These are phyloP conservation scores for Punica granatum DNA, from an alignment of 345 rosid species.

Conservation along the genomic window DNA sequence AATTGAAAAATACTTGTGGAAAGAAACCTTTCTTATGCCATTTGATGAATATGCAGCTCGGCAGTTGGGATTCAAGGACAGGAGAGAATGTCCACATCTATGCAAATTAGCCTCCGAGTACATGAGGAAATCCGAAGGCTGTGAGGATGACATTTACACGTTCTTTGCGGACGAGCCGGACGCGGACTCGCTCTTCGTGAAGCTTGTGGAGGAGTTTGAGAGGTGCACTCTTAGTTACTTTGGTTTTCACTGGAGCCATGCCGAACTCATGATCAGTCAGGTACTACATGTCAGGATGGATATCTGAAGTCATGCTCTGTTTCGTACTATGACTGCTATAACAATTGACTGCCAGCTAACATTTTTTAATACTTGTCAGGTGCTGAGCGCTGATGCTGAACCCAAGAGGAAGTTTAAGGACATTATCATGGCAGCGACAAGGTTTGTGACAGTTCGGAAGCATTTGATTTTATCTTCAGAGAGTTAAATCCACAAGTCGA, in stretches of 20 bases:
- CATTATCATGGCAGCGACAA: constrained; percentile 82
- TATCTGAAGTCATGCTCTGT: too few relatives aligned
- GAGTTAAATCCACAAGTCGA: too few relatives aligned
- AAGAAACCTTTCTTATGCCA: background rate
- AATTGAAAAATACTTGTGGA: background rate
- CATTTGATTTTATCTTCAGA: too few relatives aligned
- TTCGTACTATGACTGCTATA: too few relatives aligned
- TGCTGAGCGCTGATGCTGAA: constrained; percentile 53
- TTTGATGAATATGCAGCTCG: constrained; percentile 41
- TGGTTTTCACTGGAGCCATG: constrained; percentile 78
- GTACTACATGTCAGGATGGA: constrained; percentile 17
- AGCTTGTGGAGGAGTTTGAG: constrained; percentile 89
- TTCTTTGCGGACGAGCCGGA: constrained; percentile 49
- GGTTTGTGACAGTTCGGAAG: constrained; percentile 25
- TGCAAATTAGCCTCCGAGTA: constrained; percentile 87
- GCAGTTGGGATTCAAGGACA: constrained; percentile 79
- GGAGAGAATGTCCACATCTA: constrained; percentile 65
- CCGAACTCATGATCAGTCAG: constrained; percentile 71
- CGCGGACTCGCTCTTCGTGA: constrained; percentile 65
- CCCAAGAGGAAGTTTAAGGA: constrained; percentile 66
- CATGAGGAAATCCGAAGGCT: constrained; percentile 52
- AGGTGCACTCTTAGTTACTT: constrained; percentile 89
- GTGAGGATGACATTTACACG: constrained; percentile 65
- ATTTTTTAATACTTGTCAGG: constrained; percentile 27
- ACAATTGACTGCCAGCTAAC: too few relatives aligned